phyloP scores from a whole-genome alignment of 768 basidiomycete species.

The Amanita muscaria region DNA sequence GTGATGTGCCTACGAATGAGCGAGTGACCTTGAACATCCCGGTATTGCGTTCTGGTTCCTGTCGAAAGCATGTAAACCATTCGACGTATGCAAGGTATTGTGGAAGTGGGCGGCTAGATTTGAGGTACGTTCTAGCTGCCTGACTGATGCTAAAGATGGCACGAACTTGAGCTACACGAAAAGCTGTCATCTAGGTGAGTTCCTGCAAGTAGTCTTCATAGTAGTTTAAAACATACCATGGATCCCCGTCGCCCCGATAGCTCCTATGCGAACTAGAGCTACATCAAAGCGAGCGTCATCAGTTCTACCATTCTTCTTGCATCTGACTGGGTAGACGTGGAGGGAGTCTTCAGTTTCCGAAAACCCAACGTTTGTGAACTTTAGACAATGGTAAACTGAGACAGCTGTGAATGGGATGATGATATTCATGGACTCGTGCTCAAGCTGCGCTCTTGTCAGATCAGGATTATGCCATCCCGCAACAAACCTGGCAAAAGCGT shows the following conservation, averaged over 20 bases:
- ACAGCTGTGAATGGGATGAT: neutral
- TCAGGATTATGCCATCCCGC: neutral
- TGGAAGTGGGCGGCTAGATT: too few species aligned
- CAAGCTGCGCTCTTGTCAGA: neutral
- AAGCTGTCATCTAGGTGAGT: too few species aligned
- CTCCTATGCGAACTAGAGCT: too few species aligned
- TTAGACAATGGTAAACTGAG: neutral
- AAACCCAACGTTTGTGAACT: neutral
- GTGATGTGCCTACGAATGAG: neutral
- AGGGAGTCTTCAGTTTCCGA: neutral
- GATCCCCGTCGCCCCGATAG: too few species aligned
- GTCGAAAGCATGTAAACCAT: neutral
- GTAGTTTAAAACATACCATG: too few species aligned
- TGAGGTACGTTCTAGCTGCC: neutral
- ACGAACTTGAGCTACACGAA: neutral
- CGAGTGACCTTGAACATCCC: neutral
- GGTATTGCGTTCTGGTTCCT: neutral
- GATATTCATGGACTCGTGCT: neutral
- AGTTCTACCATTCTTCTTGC: too few species aligned
- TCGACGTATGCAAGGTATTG: constrained; percentile 4
- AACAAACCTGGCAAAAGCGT: too few species aligned
- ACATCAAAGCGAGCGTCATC: too few species aligned
- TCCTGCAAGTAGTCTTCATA: too few species aligned
- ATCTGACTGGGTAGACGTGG: too few species aligned
- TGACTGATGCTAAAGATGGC: neutral